phyloP scores from a whole-genome alignment of 352 stramenopile species.

The Phytophthora pisi region DNA sequence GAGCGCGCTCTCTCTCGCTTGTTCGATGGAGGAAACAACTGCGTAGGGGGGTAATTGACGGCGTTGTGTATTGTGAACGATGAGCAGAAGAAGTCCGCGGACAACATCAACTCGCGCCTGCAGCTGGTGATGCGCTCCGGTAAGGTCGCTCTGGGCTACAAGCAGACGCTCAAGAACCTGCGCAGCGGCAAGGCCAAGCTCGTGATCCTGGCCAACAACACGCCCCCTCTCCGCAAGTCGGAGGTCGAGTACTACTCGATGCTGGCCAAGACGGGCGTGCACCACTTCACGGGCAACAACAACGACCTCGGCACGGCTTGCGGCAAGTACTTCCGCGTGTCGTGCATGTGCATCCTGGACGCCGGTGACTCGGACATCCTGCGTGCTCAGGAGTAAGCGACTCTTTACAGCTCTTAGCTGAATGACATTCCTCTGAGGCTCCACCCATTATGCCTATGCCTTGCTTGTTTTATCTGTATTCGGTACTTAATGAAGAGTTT shows the following conservation, averaged over 20 bases:
- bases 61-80: no score
- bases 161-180: constrained; percentile 97
- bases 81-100: constrained; percentile 96
- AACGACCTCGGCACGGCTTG: constrained; percentile 99
- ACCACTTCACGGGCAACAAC: constrained; percentile 99
- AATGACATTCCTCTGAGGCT: constrained; percentile 38
- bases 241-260: constrained; percentile 99
- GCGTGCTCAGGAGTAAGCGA: constrained; percentile 47
- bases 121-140: constrained; percentile 99
- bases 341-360: constrained; percentile 96
- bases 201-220: constrained; percentile 98
- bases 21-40: constrained; percentile 40
- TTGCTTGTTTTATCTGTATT: no score
- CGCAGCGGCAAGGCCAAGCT: constrained; percentile 97
- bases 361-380: constrained; percentile 99
- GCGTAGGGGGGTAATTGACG: constrained; percentile 27
- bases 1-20: constrained; percentile 8
- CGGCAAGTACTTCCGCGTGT: constrained; percentile 99
- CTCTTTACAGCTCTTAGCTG: neutral
- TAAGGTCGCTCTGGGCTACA: constrained; percentile 99
- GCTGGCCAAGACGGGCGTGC: constrained; percentile 98
- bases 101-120: constrained; percentile 99
- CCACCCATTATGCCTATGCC: neutral
- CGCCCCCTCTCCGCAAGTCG: constrained; percentile 97
- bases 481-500: neutral